A percentile compares a stretch with the other conserved stretches of the same genome.
These are phyloP conservation scores for Dioscorea cayenensis DNA, from an alignment of 116 monocot species.

Conservation along the genomic window DNA sequence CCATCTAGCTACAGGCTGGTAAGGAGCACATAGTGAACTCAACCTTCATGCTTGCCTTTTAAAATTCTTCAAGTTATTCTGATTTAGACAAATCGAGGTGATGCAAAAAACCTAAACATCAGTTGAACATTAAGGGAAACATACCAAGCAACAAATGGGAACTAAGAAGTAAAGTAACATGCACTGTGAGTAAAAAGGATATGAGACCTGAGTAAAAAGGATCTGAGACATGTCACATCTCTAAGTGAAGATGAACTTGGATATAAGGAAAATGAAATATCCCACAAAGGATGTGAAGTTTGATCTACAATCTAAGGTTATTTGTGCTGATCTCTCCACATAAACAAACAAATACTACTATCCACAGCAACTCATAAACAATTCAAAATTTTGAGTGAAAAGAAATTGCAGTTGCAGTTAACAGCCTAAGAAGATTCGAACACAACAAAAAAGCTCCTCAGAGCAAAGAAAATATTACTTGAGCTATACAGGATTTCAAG, in stretches of 20 bases:
- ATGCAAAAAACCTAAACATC: background rate
- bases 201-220: too few relatives aligned
- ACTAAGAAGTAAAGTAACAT: background rate
- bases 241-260: conserved; percentile 6
- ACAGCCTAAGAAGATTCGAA: background rate
- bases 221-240: conserved; percentile 31
- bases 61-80: background rate
- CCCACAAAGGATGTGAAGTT: background rate
- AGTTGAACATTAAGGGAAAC: background rate
- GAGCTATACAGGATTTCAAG: conserved; percentile 63
- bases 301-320: background rate
- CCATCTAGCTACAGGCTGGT: too few relatives aligned
- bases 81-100: background rate
- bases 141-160: background rate
- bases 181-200: background rate
- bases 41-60: too few relatives aligned
- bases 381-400: background rate
- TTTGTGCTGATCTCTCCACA: background rate
- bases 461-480: conserved; percentile 25
- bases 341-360: background rate
- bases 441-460: background rate
- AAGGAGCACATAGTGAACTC: too few relatives aligned
- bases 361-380: background rate
- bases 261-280: background rate
- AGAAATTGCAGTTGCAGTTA: background rate